phyloP scores from a whole-genome alignment of 805 yeast genomes.

The Kuraishia molischiana region DNA sequence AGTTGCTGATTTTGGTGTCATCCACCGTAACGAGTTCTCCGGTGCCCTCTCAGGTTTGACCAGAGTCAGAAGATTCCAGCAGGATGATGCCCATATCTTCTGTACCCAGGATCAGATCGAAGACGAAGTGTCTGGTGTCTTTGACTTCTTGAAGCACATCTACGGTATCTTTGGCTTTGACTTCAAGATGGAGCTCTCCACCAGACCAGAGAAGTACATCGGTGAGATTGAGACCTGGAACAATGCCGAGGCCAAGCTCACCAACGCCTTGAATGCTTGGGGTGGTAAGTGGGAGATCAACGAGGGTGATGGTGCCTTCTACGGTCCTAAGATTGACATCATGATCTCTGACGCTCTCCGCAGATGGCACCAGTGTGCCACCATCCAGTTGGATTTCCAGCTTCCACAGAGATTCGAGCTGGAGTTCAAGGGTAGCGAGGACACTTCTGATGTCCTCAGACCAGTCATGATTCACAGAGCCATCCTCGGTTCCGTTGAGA shows the following conservation, averaged over 20 bases:
- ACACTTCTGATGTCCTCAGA: constrained; percentile 50
- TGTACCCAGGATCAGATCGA: constrained; percentile 90
- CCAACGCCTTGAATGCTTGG: constrained; percentile 72
- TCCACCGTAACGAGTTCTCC: constrained; percentile 92
- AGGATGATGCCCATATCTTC: constrained; percentile 98
- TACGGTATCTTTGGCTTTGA: constrained; percentile 93
- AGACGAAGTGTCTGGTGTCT: constrained; percentile 70
- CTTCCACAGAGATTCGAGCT: constrained; percentile 89
- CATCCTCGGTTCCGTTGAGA: constrained; percentile 93
- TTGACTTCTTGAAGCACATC: constrained; percentile 75
- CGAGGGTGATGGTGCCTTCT: constrained; percentile 96
- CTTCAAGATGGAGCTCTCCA: constrained; percentile 93
- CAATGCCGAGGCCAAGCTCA: constrained; percentile 78
- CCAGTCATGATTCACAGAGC: constrained; percentile 99
- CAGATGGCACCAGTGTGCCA: constrained; percentile 99
- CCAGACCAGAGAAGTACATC: constrained; percentile 94
- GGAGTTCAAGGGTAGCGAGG: constrained; percentile 70
- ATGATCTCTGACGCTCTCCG: constrained; percentile 88
- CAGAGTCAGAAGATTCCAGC: constrained; percentile 98
- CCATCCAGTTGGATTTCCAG: constrained; percentile 98
- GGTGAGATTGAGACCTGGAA: constrained; percentile 96
- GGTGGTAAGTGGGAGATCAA: constrained; percentile 91
- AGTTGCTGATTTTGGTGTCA: constrained; percentile 95
- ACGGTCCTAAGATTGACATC: constrained; percentile 94
- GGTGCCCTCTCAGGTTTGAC: constrained; percentile 95